These are phyloP conservation scores for Pezicula radicicola DNA, from an alignment of 2,329 filamentous ascomycete genomes.

Conservation along the genomic window DNA sequence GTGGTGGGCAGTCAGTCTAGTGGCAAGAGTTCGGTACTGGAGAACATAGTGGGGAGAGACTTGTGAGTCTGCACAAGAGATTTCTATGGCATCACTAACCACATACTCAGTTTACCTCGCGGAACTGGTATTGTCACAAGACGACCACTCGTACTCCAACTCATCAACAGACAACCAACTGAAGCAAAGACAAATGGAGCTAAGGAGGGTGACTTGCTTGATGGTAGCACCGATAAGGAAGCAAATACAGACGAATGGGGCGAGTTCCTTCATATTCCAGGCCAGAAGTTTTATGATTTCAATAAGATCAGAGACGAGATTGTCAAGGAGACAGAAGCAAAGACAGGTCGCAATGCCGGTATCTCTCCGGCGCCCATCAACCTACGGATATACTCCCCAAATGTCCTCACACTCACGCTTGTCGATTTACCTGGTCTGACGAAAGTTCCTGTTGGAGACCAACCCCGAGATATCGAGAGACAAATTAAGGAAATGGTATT, in stretches of 20 bases:
- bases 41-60: constrained; percentile 98
- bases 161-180: constrained; percentile 83
- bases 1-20: constrained; percentile 98
- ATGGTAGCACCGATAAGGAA: constrained; percentile 72
- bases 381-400: constrained; percentile 95
- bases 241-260: constrained; percentile 96
- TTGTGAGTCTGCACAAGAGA: constrained; percentile 65
- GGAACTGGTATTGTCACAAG: constrained; percentile 96
- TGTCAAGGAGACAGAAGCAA: constrained; percentile 90
- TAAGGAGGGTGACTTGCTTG: constrained; percentile 55
- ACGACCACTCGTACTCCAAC: constrained; percentile 91
- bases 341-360: constrained; percentile 93
- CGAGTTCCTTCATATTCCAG: constrained; percentile 96
- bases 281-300: constrained; percentile 97
- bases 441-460: constrained; percentile 94
- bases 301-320: constrained; percentile 98
- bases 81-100: constrained; percentile 19
- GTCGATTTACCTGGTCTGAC: constrained; percentile 96
- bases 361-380: constrained; percentile 98
- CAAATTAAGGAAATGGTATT: constrained; percentile 98
- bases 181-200: constrained; percentile 68
- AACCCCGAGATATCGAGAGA: constrained; percentile 92
- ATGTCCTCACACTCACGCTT: constrained; percentile 93
- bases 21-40: constrained; percentile 97
- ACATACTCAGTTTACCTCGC: constrained; percentile 73